phyloP scores from a whole-genome alignment of 768 basidiomycete species.

The Leccinellum albellum region DNA sequence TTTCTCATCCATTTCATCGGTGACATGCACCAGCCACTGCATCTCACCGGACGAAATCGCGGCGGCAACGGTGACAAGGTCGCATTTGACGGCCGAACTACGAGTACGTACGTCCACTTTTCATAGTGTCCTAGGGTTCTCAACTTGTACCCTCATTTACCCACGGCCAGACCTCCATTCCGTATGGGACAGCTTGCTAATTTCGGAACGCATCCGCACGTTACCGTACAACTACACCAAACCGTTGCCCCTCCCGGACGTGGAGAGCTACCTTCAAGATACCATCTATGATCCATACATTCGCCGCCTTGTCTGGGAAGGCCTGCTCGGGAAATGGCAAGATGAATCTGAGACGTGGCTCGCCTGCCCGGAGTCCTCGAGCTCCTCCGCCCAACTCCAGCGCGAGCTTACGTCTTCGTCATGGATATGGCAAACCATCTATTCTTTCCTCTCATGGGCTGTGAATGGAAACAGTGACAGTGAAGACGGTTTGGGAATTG shows the following conservation, averaged over 20 bases:
- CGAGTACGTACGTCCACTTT: constrained; percentile 49
- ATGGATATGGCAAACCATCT: constrained; percentile 25
- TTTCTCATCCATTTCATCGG: constrained; percentile 93
- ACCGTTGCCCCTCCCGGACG: constrained; percentile 62
- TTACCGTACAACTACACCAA: constrained; percentile 71
- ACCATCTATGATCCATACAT: constrained; percentile 87
- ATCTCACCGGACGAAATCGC: constrained; percentile 81
- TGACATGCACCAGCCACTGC: constrained; percentile 91
- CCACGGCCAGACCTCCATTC: constrained; percentile 89
- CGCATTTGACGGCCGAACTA: constrained; percentile 63
- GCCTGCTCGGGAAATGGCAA: constrained; percentile 66
- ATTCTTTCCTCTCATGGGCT: constrained; percentile 5
- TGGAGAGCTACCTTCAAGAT: constrained; percentile 66
- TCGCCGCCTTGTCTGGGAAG: constrained; percentile 84
- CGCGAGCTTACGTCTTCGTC: constrained; percentile 4
- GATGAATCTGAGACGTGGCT: constrained; percentile 63
- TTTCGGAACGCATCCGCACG: constrained; percentile 77
- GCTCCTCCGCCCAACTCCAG: constrained; percentile 4
- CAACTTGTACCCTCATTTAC: background rate
- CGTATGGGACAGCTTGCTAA: constrained; percentile 80
- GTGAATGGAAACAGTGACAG: background rate
- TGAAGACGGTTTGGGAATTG: constrained; percentile 35
- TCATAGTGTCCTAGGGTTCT: background rate
- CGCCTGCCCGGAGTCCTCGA: constrained; percentile 46
- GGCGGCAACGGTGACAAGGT: constrained; percentile 86